These are phyloP conservation scores for Aspergillus egyptiacus DNA, from an alignment of 495 filamentous ascomycete species.

Conservation along the genomic window DNA sequence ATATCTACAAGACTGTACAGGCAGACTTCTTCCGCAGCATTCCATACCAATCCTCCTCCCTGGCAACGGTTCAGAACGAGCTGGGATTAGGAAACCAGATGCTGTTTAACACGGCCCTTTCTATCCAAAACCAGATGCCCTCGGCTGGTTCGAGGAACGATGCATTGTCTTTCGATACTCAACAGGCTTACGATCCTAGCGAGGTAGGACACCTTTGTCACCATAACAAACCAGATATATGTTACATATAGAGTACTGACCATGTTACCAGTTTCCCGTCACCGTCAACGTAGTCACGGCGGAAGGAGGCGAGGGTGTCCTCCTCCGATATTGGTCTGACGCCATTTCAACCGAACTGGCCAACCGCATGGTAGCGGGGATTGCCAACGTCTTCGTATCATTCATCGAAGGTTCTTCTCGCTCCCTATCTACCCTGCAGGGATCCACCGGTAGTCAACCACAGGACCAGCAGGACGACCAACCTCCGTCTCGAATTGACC, in stretches of 20 bases:
- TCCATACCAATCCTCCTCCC: conserved; percentile 46
- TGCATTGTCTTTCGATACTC: conserved; percentile 3
- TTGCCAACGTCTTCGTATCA: background rate
- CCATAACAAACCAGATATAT: background rate
- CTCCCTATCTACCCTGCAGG: background rate
- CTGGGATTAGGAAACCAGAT: background rate
- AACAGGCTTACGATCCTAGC: conserved; percentile 1
- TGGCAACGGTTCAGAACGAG: background rate
- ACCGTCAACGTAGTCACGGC: conserved; percentile 1
- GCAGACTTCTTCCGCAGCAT: conserved; percentile 45
- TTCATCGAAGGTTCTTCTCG: background rate
- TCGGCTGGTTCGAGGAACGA: background rate
- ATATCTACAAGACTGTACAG: conserved; percentile 42
- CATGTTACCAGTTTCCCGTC: background rate
- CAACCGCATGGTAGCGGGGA: background rate
- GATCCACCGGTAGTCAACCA: background rate
- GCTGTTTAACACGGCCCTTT: conserved; percentile 3
- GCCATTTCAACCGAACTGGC: background rate
- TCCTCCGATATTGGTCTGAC: conserved; percentile 4
- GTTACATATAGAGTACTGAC: no score
- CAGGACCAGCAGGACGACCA: background rate
- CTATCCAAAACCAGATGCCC: conserved; percentile 4
- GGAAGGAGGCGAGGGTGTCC: conserved; percentile 1
- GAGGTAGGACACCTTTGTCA: background rate
- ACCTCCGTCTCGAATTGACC: background rate